These are phyloP conservation scores for Phytophthora fragariae DNA, from an alignment of 352 stramenopile genomes.

Conservation along the genomic window DNA sequence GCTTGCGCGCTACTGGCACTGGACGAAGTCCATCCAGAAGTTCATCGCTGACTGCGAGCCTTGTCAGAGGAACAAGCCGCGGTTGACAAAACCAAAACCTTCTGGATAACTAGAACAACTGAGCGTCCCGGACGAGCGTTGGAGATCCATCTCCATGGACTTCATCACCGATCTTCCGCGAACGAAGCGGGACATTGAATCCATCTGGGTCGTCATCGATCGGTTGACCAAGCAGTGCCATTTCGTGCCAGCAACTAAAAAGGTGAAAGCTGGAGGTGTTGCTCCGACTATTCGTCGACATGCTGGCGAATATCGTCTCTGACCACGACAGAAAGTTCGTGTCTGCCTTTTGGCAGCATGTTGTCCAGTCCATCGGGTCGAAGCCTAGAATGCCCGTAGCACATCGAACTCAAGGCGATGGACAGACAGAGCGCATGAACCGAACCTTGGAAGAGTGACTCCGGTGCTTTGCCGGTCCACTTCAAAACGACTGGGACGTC, in stretches of 20 bases:
- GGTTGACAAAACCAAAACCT: constrained; percentile 16
- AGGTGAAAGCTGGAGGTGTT: constrained; percentile 10
- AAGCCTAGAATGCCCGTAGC: constrained; percentile 19
- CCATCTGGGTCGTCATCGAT: constrained; percentile 25
- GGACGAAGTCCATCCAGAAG: constrained; percentile 15
- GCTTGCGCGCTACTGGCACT: constrained; percentile 13
- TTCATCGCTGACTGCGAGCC: constrained; percentile 26
- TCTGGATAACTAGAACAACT: constrained; percentile 8
- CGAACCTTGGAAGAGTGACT: constrained; percentile 13
- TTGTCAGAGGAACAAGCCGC: constrained; percentile 26
- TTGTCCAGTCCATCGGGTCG: constrained; percentile 2
- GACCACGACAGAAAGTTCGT: constrained; percentile 28
- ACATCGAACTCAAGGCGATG: constrained; percentile 13
- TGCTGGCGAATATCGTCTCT: constrained; percentile 21
- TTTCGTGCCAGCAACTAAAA: constrained; percentile 10
- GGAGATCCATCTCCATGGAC: constrained; percentile 16
- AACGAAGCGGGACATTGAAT: constrained; percentile 1
- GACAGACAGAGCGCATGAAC: constrained; percentile 23
- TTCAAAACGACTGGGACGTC: constrained; percentile 22
- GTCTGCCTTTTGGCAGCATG: constrained; percentile 14
- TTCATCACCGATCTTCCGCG: constrained; percentile 19
- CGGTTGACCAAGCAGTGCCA: constrained; percentile 20
- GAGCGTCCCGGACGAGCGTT: constrained; percentile 16
- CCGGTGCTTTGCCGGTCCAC: constrained; percentile 12
- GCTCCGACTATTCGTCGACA: constrained; percentile 17